Base-by-base conservation (phyloP, 208 protist species). In the Leishmania guyanensis region DNA sequence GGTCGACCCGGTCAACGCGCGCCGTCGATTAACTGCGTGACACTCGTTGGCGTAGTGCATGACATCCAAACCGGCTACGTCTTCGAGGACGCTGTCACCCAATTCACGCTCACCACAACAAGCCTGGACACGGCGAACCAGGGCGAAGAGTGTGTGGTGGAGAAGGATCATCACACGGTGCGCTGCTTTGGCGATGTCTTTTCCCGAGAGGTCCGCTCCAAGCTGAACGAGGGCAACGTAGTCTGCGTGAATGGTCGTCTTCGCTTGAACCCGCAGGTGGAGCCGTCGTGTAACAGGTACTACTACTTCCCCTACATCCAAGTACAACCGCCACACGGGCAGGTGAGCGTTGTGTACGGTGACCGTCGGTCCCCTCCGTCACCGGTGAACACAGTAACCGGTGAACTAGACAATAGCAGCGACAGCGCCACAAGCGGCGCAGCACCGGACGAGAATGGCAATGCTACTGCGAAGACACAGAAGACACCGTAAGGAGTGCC, bases 291-390 rank as follows among this genome's bases (percentile, higher is more conserved):
- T 83, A 95, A 93, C 73, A 96, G 96, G 86, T 95, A 97, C 85
- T 97, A 95, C 88, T 98, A 98, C 89, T 98, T 97, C 81, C 95
- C 95, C 5, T 98, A 92, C 77, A 94, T 98, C 56, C 95, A 98
- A 69, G 92, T 98, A 20, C 92, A 96, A 64, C 95, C 93, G 3
- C 95, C 95, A 12, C 89, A 98, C 80, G 95, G 95, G 6, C 93
- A 98, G 84, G 95, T 98, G 29, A 86, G 86, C 26, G 88, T 97
- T 22, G 88, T 98, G 43, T 94, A 96, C 85, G 90, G 93, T 14
- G 92, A 96, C 77, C 89, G 89, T 58, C 84, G 89, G 17, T 85
- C 83, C 2, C 81, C 92, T 39, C 92, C 92, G 3, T 70, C 77
- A 6, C 75, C 84, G n/a, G 75, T 89, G 62, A 90, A 89, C 53